Percentiles rank a stretch among this genome's conserved stretches.
Evolutionary conservation across 2,329 filamentous ascomycete genomes (phyloP).

Genomic region (Thermothelomyces thermophilus): DNA sequence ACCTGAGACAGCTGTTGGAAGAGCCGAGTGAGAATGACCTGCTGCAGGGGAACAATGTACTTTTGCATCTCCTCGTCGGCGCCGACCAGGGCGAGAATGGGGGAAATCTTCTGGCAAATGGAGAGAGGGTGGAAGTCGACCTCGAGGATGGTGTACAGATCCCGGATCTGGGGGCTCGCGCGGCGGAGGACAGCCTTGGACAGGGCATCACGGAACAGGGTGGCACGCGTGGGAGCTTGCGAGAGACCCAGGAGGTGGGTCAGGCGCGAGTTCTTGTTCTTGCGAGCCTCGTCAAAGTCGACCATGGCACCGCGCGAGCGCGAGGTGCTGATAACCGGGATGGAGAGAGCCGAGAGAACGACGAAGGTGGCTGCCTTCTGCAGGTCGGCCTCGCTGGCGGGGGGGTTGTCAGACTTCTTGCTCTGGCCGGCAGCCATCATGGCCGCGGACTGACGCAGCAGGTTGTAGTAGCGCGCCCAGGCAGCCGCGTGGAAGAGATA

Average conservation of each 20-base stretch:
- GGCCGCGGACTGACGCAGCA: constrained; percentile 83
- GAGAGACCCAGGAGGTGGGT: constrained; percentile 95
- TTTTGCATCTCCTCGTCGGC: constrained; percentile 93
- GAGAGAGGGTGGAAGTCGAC: constrained; percentile 98
- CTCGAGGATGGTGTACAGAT: constrained; percentile 97
- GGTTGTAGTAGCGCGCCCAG: constrained; percentile 95
- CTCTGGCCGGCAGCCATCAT: constrained; percentile 78
- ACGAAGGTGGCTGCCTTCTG: constrained; percentile 95
- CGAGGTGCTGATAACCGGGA: constrained; percentile 97
- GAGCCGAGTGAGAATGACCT: constrained; percentile 94
- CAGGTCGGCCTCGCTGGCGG: constrained; percentile 80
- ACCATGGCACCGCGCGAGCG: constrained; percentile 92
- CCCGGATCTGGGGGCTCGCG: constrained; percentile 87
- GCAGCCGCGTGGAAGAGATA: constrained; percentile 98
- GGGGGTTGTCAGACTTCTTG: constrained; percentile 90
- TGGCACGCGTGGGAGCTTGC: constrained; percentile 77
- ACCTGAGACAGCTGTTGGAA: constrained; percentile 99
- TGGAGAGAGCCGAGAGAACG: constrained; percentile 88
- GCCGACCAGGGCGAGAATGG: constrained; percentile 89
- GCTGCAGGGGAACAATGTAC: constrained; percentile 91
- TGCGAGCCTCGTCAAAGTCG: constrained; percentile 92
- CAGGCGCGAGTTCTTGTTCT: constrained; percentile 97
- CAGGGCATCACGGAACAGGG: constrained; percentile 90
- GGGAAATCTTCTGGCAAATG: constrained; percentile 98
- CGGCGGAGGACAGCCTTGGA: constrained; percentile 93